Percentiles rank a stretch among this genome's conserved stretches.
These are phyloP conservation scores for Bipolaris oryzae DNA, from an alignment of 2,329 filamentous ascomycete species.

Conservation along the genomic window DNA sequence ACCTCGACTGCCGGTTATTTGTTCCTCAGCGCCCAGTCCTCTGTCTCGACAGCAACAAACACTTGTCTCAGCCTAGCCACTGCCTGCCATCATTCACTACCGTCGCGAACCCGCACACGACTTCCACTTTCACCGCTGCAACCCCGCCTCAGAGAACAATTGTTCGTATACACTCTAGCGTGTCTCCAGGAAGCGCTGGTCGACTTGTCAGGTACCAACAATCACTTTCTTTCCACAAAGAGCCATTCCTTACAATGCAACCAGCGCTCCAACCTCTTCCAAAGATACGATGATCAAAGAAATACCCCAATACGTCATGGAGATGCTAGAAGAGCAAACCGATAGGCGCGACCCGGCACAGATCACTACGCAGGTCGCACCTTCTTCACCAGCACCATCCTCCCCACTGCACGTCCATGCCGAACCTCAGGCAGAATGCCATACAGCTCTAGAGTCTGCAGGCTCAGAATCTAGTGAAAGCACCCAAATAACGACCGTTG, in stretches of 20 bases:
- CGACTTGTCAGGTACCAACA: neutral
- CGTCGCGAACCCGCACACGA: neutral
- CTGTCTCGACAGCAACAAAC: neutral
- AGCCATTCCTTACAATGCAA: neutral
- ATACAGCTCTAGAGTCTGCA: neutral
- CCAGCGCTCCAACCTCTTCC: neutral
- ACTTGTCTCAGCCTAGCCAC: neutral
- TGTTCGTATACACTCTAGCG: neutral
- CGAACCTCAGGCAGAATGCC: neutral
- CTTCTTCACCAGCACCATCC: neutral
- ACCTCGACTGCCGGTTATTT: neutral
- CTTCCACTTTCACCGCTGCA: neutral
- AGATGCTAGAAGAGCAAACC: neutral
- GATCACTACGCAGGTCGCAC: constrained; percentile 6
- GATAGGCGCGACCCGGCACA: neutral
- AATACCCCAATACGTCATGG: neutral
- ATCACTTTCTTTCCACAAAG: neutral
- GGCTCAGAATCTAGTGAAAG: neutral
- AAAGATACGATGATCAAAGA: neutral
- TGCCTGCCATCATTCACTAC: neutral
- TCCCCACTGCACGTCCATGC: neutral
- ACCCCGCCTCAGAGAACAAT: neutral
- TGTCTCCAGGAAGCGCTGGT: neutral
- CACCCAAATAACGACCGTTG: neutral
- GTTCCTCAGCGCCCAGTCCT: neutral